Evolutionary conservation across 192 early-diverging fungal genomes (phyloP).

Genomic region (Umbelopsis vinacea): DNA sequence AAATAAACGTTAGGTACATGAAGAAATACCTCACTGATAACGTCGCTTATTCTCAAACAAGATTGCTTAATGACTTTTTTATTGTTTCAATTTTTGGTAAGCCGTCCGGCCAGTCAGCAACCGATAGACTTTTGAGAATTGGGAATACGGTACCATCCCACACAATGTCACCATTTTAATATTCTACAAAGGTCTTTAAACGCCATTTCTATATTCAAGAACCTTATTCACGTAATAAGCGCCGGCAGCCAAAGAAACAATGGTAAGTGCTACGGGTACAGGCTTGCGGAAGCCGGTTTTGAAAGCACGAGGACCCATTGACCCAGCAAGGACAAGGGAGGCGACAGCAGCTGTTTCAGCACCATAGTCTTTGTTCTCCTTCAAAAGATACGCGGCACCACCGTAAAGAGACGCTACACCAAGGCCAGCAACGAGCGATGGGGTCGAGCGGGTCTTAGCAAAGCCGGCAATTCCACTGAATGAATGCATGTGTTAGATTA

Average conservation of each 20-base stretch:
- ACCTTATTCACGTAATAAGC: slow-evolving; percentile 52
- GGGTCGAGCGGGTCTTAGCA: slow-evolving; percentile 41
- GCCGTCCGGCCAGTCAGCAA: too few species aligned
- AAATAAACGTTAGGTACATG: too few species aligned
- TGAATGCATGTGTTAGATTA: not conserved
- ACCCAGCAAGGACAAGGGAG: slow-evolving; percentile 39
- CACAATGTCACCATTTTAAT: too few species aligned
- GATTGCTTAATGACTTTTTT: too few species aligned
- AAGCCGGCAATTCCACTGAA: slow-evolving; percentile 42
- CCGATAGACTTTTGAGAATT: too few species aligned
- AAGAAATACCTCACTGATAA: too few species aligned
- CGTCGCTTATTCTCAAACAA: too few species aligned
- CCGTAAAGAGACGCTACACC: slow-evolving; percentile 45
- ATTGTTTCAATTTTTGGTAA: too few species aligned
- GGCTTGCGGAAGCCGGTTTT: slow-evolving; percentile 37
- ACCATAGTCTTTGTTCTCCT: slow-evolving; percentile 47
- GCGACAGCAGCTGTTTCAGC: slow-evolving; percentile 48
- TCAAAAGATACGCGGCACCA: slow-evolving; percentile 44
- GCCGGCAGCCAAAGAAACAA: slow-evolving; percentile 44
- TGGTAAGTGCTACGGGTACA: slow-evolving; percentile 39
- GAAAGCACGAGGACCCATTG: slow-evolving; percentile 46
- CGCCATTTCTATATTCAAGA: slow-evolving; percentile 39
- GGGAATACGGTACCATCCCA: too few species aligned
- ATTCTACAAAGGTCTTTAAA: not conserved
- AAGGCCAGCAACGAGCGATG: slow-evolving; percentile 45